A percentile compares a stretch with the other conserved stretches of the same genome.
phyloP scores from a whole-genome alignment of 2,329 filamentous ascomycete species.

The Exophiala xenobiotica region DNA sequence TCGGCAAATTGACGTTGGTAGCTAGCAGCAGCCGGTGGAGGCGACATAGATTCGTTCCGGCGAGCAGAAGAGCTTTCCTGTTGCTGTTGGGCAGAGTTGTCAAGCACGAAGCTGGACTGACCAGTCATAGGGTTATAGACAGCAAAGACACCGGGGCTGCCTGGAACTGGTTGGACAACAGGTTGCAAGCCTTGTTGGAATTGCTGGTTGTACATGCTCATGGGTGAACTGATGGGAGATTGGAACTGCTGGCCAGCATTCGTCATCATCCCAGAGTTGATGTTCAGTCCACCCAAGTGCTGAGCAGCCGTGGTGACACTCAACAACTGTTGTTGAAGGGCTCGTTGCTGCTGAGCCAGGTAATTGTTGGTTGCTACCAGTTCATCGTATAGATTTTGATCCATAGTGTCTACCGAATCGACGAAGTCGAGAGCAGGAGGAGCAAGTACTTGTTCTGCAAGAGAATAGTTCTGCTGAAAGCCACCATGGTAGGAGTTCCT shows the following conservation, averaged over 20 bases:
- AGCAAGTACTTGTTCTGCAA: slow-evolving; percentile 81
- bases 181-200: slow-evolving; percentile 66
- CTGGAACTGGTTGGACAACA: slow-evolving; percentile 61
- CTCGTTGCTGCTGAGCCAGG: slow-evolving; percentile 90
- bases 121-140: slow-evolving; percentile 85
- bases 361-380: slow-evolving; percentile 89
- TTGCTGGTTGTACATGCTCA: slow-evolving; percentile 64
- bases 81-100: slow-evolving; percentile 59
- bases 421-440: slow-evolving; percentile 78
- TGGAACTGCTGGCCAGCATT: slow-evolving; percentile 51
- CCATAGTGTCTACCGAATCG: slow-evolving; percentile 70
- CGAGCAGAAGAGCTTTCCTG: slow-evolving; percentile 38
- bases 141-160: slow-evolving; percentile 73
- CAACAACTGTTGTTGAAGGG: slow-evolving; percentile 87
- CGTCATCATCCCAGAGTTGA: slow-evolving; percentile 50
- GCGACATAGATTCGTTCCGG: slow-evolving; percentile 21
- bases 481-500: slow-evolving; percentile 41
- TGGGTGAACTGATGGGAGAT: slow-evolving; percentile 53
- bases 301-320: slow-evolving; percentile 79
- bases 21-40: slow-evolving; percentile 56
- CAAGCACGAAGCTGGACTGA: slow-evolving; percentile 77
- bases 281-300: slow-evolving; percentile 74
- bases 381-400: slow-evolving; percentile 83
- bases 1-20: slow-evolving; percentile 82
- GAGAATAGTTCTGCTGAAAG: slow-evolving; percentile 63